Evolutionary conservation across 208 protist species (phyloP).

Genomic region (Leishmania tropica): DNA sequence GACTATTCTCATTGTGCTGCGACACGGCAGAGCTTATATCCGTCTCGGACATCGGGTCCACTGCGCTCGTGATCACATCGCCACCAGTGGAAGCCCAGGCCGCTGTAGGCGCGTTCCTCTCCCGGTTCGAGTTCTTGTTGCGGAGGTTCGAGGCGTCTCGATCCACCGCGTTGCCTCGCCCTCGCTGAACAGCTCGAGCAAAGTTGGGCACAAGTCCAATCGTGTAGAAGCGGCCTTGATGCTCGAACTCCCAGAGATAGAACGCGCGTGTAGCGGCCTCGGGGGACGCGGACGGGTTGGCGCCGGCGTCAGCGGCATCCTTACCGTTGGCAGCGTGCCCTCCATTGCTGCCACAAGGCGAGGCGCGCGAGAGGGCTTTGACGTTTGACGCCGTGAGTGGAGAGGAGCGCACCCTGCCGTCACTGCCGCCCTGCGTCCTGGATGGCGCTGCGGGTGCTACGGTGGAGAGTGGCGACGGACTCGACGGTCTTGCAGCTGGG

Average conservation of each 20-base stretch:
- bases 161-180: background rate
- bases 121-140: background rate
- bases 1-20: background rate
- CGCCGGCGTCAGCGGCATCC: background rate
- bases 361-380: background rate
- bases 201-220: conserved; percentile 29
- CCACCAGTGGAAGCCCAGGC: background rate
- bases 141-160: background rate
- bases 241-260: conserved; percentile 31
- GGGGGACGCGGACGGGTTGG: background rate
- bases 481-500: background rate
- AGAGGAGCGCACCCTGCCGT: background rate
- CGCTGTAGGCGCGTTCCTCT: background rate
- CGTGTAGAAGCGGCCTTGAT: conserved; percentile 11
- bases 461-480: background rate
- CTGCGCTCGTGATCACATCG: background rate
- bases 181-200: conserved; percentile 14
- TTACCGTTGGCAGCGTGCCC: background rate
- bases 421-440: background rate
- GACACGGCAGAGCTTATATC: conserved; percentile 6
- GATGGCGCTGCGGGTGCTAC: background rate
- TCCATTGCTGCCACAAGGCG: background rate
- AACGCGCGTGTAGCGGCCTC: background rate
- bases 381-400: background rate
- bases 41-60: conserved; percentile 8